These are phyloP conservation scores for Candida sp. DNA, from an alignment of 1,139 yeast genomes.

Conservation along the genomic window DNA sequence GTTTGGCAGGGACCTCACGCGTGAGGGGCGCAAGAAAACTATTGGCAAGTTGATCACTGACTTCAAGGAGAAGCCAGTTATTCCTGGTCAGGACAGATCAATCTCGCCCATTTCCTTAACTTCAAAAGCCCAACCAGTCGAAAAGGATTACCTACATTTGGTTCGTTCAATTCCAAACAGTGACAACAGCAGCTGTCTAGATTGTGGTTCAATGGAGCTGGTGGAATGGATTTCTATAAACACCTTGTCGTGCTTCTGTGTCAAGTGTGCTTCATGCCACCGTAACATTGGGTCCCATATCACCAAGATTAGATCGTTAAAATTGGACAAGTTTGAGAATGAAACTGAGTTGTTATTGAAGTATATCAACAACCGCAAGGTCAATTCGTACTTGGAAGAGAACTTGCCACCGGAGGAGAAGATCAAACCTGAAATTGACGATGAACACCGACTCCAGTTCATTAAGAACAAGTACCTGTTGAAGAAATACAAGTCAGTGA, in stretches of 20 bases:
- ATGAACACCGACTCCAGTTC: slow-evolving; percentile 43
- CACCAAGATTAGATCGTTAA: slow-evolving; percentile 53
- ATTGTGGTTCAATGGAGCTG: slow-evolving; percentile 65
- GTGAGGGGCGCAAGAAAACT: slow-evolving; percentile 14
- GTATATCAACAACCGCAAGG: slow-evolving; percentile 42
- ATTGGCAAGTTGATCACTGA: slow-evolving; percentile 16
- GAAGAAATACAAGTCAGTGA: slow-evolving; percentile 36
- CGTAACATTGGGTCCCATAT: slow-evolving; percentile 56
- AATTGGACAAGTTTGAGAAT: slow-evolving; percentile 50
- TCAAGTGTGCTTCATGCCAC: slow-evolving; percentile 75
- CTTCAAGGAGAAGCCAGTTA: slow-evolving; percentile 18
- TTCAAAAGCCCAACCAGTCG: slow-evolving; percentile 25
- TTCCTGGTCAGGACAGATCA: slow-evolving; percentile 25
- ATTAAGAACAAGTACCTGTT: slow-evolving; percentile 55
- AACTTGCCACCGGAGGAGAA: slow-evolving; percentile 13
- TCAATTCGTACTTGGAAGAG: slow-evolving; percentile 44
- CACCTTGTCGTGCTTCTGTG: slow-evolving; percentile 73
- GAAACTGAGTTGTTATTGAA: slow-evolving; percentile 45
- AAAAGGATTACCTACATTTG: slow-evolving; percentile 36
- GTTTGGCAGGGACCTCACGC: slow-evolving; percentile 7
- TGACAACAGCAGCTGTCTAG: slow-evolving; percentile 75
- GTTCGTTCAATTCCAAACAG: slow-evolving; percentile 53
- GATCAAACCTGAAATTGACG: slow-evolving; percentile 30
- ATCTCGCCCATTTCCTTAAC: slow-evolving; percentile 40
- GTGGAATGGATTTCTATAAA: slow-evolving; percentile 94